Evolutionary conservation across 208 protist species (phyloP).

Genomic region (Leishmania mexicana): DNA sequence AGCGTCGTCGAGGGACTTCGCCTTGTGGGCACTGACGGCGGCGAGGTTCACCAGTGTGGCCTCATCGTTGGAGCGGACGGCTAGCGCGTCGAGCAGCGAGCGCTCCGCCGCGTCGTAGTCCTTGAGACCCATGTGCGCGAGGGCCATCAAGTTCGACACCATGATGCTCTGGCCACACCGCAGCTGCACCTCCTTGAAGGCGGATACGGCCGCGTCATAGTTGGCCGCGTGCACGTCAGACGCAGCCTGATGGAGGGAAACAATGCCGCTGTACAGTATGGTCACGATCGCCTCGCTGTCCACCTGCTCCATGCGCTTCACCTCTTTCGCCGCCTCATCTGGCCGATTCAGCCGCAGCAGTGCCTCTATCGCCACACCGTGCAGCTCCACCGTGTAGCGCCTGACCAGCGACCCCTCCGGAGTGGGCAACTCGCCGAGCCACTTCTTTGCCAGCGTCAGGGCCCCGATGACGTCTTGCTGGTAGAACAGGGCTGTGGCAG

Average conservation of each 20-base stretch:
- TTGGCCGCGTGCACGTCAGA: conserved; percentile 29
- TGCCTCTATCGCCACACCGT: conserved; percentile 61
- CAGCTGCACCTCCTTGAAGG: conserved; percentile 78
- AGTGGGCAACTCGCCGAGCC: conserved; percentile 51
- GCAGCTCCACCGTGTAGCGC: conserved; percentile 61
- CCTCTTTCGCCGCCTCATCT: conserved; percentile 73
- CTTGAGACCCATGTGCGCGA: conserved; percentile 70
- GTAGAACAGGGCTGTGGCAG: conserved; percentile 52
- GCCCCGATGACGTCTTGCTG: conserved; percentile 43
- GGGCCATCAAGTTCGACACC: conserved; percentile 75
- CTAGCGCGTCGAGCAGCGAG: conserved; percentile 72
- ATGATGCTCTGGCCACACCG: conserved; percentile 72
- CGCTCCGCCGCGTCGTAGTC: conserved; percentile 75
- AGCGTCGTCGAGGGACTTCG: conserved; percentile 52
- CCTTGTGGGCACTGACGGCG: conserved; percentile 51
- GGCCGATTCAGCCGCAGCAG: conserved; percentile 72
- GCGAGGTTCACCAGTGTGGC: conserved; percentile 85
- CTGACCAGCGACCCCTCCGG: conserved; percentile 24
- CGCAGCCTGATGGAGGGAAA: conserved; percentile 60
- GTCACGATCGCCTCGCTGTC: conserved; percentile 85
- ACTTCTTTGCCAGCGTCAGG: conserved; percentile 60
- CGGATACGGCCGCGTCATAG: conserved; percentile 50
- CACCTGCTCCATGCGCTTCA: conserved; percentile 77
- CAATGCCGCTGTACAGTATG: conserved; percentile 66
- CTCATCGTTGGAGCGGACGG: conserved; percentile 62